Conservation (phyloP, 441 rosid genomes). For the Metrosideros polymorpha region DNA sequence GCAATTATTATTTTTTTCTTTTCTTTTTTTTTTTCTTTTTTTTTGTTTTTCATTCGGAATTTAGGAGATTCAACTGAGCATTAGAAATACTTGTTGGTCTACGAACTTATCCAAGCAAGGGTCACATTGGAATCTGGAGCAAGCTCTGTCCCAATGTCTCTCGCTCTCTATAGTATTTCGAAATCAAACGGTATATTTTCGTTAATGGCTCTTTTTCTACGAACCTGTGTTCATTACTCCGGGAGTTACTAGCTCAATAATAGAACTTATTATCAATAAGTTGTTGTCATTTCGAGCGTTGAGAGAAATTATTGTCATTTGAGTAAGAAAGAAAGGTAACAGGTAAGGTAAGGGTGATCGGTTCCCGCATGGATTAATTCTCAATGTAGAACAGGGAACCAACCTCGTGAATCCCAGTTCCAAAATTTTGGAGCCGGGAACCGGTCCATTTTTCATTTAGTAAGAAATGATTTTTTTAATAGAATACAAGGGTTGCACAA, state of each 20-base stretch:
- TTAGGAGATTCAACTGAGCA: background rate
- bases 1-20: background rate
- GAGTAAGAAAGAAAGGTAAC: no score
- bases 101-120: background rate
- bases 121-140: background rate
- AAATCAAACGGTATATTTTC: background rate
- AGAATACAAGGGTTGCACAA: background rate
- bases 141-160: background rate
- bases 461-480: background rate
- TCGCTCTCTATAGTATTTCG: background rate
- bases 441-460: accelerated
- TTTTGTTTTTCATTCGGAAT: background rate
- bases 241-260: background rate
- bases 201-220: background rate
- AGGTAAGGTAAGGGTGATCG: background rate
- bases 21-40: background rate
- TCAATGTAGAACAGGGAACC: background rate
- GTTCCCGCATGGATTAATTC: background rate
- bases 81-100: background rate
- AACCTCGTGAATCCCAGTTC: background rate
- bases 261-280: background rate
- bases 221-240: background rate
- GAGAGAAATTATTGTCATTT: no score
- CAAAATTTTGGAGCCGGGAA: background rate
- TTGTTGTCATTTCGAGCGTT: background rate